These are phyloP conservation scores for Colletotrichum orchidophilum DNA, from an alignment of 2,329 filamentous ascomycete species.

Conservation along the genomic window DNA sequence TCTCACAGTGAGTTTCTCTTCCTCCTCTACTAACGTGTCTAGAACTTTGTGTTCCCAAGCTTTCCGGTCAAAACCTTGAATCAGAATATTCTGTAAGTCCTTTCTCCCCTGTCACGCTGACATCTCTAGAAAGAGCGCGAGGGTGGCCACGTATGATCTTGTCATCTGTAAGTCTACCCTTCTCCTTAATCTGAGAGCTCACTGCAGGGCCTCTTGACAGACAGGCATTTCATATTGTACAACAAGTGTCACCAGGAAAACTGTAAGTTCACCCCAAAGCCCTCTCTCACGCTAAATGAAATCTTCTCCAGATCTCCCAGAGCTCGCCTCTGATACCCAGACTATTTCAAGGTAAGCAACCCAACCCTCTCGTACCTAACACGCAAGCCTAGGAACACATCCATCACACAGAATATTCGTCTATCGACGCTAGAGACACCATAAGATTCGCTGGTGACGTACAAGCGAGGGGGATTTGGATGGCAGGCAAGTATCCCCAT, in stretches of 20 bases:
- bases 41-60: neutral
- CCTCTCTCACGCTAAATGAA: neutral
- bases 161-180: neutral
- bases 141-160: neutral
- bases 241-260: neutral
- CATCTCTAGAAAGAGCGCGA: neutral
- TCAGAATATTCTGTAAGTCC: neutral
- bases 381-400: neutral
- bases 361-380: neutral
- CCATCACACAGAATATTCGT: neutral
- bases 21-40: neutral
- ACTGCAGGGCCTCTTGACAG: too few relatives aligned
- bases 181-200: too few relatives aligned
- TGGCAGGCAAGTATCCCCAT: neutral
- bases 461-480: too few relatives aligned
- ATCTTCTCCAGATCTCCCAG: neutral
- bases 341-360: neutral
- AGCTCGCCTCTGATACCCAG: accelerated
- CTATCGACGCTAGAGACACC: neutral
- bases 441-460: neutral
- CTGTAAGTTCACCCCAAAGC: neutral
- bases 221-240: neutral
- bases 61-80: too few relatives aligned
- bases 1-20: too few relatives aligned
- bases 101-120: neutral